Evolutionary conservation across 441 rosid genomes (phyloP).

Genomic region (Mallotus repandus): DNA sequence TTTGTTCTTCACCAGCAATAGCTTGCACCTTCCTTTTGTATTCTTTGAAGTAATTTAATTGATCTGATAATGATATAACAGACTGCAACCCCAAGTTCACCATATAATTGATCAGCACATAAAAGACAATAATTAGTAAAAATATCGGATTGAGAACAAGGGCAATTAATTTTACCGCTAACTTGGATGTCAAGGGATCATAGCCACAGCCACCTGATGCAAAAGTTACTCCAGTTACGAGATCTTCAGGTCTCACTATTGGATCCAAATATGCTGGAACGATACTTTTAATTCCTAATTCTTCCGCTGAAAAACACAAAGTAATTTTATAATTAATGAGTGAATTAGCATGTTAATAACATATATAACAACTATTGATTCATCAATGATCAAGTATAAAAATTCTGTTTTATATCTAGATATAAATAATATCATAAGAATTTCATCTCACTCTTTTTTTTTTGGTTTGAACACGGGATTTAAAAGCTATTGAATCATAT

Average conservation of each 20-base stretch:
- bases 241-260: slow-evolving; percentile 46
- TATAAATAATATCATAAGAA: too few relatives aligned
- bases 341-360: not conserved
- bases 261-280: slow-evolving; percentile 77
- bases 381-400: too few relatives aligned
- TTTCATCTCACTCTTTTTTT: too few relatives aligned
- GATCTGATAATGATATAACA: slow-evolving; percentile 55
- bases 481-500: too few relatives aligned
- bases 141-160: too few relatives aligned
- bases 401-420: too few relatives aligned
- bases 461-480: too few relatives aligned
- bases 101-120: too few relatives aligned
- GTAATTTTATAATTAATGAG: not conserved
- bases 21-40: slow-evolving; percentile 51
- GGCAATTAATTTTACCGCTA: slow-evolving; percentile 38
- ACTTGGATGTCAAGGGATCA: slow-evolving; percentile 66
- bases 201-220: slow-evolving; percentile 83
- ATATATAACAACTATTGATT: too few relatives aligned
- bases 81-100: slow-evolving; percentile 35
- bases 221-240: slow-evolving; percentile 74
- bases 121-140: not conserved
- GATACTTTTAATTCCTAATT: slow-evolving; percentile 53
- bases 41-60: slow-evolving; percentile 47
- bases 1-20: slow-evolving; percentile 50
- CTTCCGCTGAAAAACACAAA: slow-evolving; percentile 49